Evolutionary conservation across 139 green algal genomes (phyloP), one percentile per base, ranked within the genome.

Genomic region (Deuterostichococcus epilithicus): DNA sequence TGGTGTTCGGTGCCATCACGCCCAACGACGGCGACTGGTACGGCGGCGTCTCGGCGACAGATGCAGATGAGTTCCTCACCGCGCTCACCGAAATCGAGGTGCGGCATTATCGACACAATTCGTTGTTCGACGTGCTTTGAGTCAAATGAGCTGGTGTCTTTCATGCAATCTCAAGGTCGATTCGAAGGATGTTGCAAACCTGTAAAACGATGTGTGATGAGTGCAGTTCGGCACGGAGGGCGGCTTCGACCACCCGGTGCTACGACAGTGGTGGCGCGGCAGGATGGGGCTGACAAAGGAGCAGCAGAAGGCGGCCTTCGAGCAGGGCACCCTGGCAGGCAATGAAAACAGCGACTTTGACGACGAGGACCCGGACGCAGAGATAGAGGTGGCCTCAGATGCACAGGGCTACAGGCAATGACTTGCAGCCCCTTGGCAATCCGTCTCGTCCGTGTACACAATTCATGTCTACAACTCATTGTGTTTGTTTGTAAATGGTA

Each of bases 1-100:
- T 85, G n/a, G 78, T 80, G 0, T 85, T 83, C 45, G 81, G 85
- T 1, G 37, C 60, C 0, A 44, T 81, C 26, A 76, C 74, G 38
- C 82, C 85, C 6, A 85, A 76, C 68, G 81, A 86, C 73, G 85
- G 85, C 32, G 80, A 86, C 76, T 88, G 83, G 85, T 90, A 86
- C 77, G 85, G 85, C 10, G 85, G 83, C 32, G 5, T 90, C 3
- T 73, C 58, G 0, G 69, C 74, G 0, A 38, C 32, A 22, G 70
- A 84, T 70, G 85, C 82, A 0, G 70, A 35, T 15, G 30, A 42
- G 0, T 86, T 90, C 13, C 52, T 90, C 34, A 38, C 73, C 5
- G 80, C 68, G 3, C 59, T 89, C 18, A 22, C 65, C 2, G 33
- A 70, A 23, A 69, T 81, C 18, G 72, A 88, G 75, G 75, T 89